phyloP scores from a whole-genome alignment of 2,329 filamentous ascomycete species.

The Fusarium heterosporum region DNA sequence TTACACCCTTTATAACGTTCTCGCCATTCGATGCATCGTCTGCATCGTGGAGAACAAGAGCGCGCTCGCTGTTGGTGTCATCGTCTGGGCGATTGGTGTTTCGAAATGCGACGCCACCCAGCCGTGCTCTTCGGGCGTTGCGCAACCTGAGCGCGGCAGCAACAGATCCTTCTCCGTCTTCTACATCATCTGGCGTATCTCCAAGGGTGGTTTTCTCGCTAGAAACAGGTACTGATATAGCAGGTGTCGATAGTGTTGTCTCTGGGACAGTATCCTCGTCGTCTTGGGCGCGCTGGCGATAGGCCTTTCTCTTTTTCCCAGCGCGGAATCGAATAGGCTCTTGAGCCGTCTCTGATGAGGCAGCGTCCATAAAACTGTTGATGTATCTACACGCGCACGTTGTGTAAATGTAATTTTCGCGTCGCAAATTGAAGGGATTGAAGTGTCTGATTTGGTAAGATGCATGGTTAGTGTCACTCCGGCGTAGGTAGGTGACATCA shows the following conservation, averaged over 20 bases:
- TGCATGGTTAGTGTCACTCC: not conserved
- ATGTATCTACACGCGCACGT: not conserved
- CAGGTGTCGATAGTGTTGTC: conserved; percentile 8
- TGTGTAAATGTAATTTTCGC: conserved; percentile 1
- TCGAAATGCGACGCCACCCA: conserved; percentile 69
- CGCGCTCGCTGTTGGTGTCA: conserved; percentile 48
- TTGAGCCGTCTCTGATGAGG: conserved; percentile 15
- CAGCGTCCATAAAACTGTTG: conserved; percentile 33
- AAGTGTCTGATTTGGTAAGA: conserved; percentile 6
- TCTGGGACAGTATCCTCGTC: conserved; percentile 39
- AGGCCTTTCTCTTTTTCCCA: conserved; percentile 70
- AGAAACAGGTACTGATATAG: conserved; percentile 9
- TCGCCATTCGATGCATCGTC: conserved; percentile 41
- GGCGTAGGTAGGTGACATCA: conserved; percentile 32
- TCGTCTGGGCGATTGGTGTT: conserved; percentile 46
- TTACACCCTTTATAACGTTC: conserved; percentile 43
- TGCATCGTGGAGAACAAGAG: conserved; percentile 53
- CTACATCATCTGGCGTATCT: conserved; percentile 44
- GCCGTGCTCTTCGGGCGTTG: conserved; percentile 61
- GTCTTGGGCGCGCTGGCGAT: conserved; percentile 62
- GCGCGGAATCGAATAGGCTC: conserved; percentile 64
- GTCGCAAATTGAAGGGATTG: conserved; percentile 10
- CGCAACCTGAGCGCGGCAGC: conserved; percentile 65
- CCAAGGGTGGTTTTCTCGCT: conserved; percentile 13
- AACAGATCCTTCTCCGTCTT: conserved; percentile 51